Evolutionary conservation across 2,329 filamentous ascomycete genomes (phyloP), one percentile per base, ranked within the genome.

Genomic region (Fusarium acutatum): DNA sequence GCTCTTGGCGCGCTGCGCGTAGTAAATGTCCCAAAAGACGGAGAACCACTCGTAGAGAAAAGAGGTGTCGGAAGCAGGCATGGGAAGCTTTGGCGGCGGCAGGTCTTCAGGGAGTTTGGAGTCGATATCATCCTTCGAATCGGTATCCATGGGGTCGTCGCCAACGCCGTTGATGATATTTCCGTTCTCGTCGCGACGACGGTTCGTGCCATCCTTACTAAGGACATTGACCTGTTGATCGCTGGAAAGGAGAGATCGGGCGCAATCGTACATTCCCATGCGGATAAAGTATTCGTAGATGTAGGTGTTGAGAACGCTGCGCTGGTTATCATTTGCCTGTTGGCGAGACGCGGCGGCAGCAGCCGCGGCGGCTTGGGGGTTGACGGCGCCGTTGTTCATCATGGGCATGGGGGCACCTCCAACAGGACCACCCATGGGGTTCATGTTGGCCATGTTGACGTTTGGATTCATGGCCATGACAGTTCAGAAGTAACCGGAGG

Each of bases 11-110:
- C 94, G 93, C 80, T 96, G 93, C 63, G 94, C 94, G 79, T 91
- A 91, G 83, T 93, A 97, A 77, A 98, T 94, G 79, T 99, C 96
- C 95, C 95, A 98, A 82, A 99, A 99, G 59, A 98, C 89, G 79
- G 92, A 94, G 86, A 97, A 99, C 96, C 96, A 99, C 79, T 98
- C 96, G 76, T 94, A 93, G n/a, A 99, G 87, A 79, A 99, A 98
- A 32, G 94, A 94, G 71, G 89, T 93, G 78, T 92, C 93, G 61
- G 88, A 88, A 69, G 87, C 86, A 54, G 89, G 88, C 80, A 86
- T 88, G 18, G 91, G 90, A 11, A 94, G 86, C 71, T 90, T 91
- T 18, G 94, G 92, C 12, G 89, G 87, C 9, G 96, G 96, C 43
- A 98, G 88, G 79, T 97, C 95, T 64, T 92, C 89, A 2, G 94